A percentile compares a stretch with the other conserved stretches of the same genome.
Conservation (phyloP, 1,284 basidiomycete genomes). For the Pulveroboletus sp. region DNA sequence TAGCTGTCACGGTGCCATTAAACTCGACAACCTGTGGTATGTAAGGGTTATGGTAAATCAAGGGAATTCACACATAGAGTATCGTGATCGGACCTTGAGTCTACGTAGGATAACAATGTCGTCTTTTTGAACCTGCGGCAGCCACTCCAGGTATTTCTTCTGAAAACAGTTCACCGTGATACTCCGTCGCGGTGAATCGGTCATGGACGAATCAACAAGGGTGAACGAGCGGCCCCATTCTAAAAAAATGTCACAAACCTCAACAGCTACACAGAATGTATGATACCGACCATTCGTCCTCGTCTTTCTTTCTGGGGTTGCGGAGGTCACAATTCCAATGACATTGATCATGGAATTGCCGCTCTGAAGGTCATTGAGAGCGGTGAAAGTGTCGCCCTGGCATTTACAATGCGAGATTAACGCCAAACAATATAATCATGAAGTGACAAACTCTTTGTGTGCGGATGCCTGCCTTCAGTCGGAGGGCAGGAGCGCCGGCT, state of each 20-base stretch:
- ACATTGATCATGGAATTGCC: conserved; percentile 25
- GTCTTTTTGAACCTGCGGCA: conserved; percentile 44
- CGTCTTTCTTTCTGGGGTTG: conserved; percentile 17
- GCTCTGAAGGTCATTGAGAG: conserved; percentile 21
- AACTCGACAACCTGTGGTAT: conserved; percentile 31
- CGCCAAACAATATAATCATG: background rate
- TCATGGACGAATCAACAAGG: conserved; percentile 32
- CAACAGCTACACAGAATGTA: background rate
- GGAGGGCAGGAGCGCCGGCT: background rate
- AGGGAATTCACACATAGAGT: background rate
- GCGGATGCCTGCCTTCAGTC: conserved; percentile 19
- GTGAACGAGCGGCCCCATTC: conserved; percentile 28
- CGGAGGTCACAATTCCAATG: conserved; percentile 28
- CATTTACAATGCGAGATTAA: background rate
- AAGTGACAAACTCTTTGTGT: conserved; percentile 26
- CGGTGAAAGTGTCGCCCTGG: conserved; percentile 31
- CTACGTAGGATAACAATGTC: conserved; percentile 32
- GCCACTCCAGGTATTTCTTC: conserved; percentile 41
- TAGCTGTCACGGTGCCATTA: conserved; percentile 32
- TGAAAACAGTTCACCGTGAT: conserved; percentile 49
- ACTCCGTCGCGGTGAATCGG: conserved; percentile 31
- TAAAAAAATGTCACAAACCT: conserved; percentile 10
- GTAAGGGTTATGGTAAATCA: background rate
- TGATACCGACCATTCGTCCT: conserved; percentile 26
- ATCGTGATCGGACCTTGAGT: conserved; percentile 23